Evolutionary conservation across 179 eudicot species (phyloP), one percentile per base, ranked within the genome.

Genomic region (Nepenthes alata): DNA sequence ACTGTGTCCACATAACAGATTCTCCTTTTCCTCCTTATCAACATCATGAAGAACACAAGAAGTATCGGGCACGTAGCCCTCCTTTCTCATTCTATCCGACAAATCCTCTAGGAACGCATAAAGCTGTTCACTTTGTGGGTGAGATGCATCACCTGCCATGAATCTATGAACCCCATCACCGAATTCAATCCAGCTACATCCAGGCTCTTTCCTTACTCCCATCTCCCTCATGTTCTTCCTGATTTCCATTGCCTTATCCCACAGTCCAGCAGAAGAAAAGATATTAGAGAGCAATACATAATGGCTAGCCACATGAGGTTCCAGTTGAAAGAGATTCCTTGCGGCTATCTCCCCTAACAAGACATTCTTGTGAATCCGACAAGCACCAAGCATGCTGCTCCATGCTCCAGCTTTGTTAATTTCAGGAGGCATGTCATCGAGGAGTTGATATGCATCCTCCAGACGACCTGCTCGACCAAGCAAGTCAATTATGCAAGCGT

Each of bases 331-430:
- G 38, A 85, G 78, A 59, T 73, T 82, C 58, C 63, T 66, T 2
- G 74, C 80, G 9, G 77, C 71, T 56, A 78, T 67, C 71, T 85
- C 87, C 4, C 83, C 87, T 8, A 85, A 68, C 52, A 78, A 74
- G 16, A 80, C 62, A 69, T 83, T 83, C 57, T 69, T 72, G 57
- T 82, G 80, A 63, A 76, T 72, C 57, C 72, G 74, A 65, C 85
- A 77, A 44, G 91, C 87, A 78, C 83, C 78, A 4, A 85, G 68
- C 72, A 85, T 67, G 67, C 78, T 80, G 44, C 91, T 80, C 85
- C 87, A 85, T 45, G 83, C 66, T 55, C 74, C 60, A 48, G 67
- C 67, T 76, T 73, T 75, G 67, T 73, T 70, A 55, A 60, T 44
- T 10, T 73, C 66, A 4, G 47, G 67, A 55, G 75, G 67, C 85